phyloP scores from a whole-genome alignment of 768 basidiomycete genomes.

The Panaeolus cyanescens region DNA sequence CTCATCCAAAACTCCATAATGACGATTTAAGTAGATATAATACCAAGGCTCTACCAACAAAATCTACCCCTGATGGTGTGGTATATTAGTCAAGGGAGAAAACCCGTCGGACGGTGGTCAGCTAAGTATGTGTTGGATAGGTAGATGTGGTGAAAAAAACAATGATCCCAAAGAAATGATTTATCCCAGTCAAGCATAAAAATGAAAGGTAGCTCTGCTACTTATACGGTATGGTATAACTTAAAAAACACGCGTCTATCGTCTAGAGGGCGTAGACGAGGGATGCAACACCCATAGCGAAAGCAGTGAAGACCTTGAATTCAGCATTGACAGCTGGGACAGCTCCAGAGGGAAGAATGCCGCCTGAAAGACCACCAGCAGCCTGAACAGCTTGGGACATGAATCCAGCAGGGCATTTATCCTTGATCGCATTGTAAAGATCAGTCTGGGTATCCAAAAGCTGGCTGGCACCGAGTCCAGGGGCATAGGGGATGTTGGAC shows the following conservation, averaged over 20 bases:
- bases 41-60: not conserved
- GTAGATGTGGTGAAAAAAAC: not conserved
- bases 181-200: not conserved
- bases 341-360: slow-evolving; percentile 22
- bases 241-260: not conserved
- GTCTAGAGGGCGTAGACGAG: slow-evolving; percentile 21
- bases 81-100: not conserved
- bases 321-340: slow-evolving; percentile 21
- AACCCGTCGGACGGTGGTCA: no score
- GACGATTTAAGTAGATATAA: no score
- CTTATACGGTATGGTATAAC: not conserved
- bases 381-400: slow-evolving; percentile 67
- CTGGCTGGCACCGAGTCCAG: slow-evolving; percentile 65
- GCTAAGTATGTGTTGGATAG: not conserved
- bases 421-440: slow-evolving; percentile 64
- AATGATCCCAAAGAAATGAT: slow-evolving; percentile 6
- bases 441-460: slow-evolving; percentile 65
- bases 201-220: slow-evolving; percentile 24
- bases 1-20: not conserved
- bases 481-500: slow-evolving; percentile 68
- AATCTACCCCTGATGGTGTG: not conserved
- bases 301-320: slow-evolving; percentile 21
- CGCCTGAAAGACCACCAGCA: slow-evolving; percentile 52
- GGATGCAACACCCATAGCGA: slow-evolving; percentile 26
- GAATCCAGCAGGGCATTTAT: slow-evolving; percentile 74